Percentiles rank a stretch among this genome's conserved stretches.
Evolutionary conservation across 2,329 filamentous ascomycete species (phyloP).

Genomic region (Tolypocladium cylindrosporum): DNA sequence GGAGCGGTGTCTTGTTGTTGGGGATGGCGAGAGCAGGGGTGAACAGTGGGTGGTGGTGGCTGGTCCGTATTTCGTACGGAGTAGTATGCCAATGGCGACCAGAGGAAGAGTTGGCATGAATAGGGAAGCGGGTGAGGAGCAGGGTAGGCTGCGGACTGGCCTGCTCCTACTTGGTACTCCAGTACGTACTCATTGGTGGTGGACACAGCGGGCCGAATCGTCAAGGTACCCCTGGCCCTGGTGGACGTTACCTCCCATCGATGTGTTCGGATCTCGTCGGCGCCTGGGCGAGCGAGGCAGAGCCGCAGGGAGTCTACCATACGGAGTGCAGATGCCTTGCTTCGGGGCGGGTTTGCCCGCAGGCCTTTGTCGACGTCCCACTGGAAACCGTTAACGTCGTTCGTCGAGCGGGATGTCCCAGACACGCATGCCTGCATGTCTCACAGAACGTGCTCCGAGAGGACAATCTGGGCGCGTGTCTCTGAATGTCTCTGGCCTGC

Average conservation of each 20-base stretch:
- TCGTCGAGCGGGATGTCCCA: constrained; percentile 19
- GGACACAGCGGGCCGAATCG: background rate
- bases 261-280: background rate
- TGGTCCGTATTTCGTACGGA: no score
- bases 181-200: background rate
- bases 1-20: background rate
- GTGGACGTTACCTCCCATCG: background rate
- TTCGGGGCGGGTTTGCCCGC: background rate
- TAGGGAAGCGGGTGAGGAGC: background rate
- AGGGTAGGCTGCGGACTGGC: background rate
- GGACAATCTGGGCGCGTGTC: constrained; percentile 19
- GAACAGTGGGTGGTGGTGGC: background rate
- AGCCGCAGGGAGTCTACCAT: background rate
- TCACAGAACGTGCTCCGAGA: constrained; percentile 23
- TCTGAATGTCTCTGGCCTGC: constrained; percentile 13
- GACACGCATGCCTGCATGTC: constrained; percentile 26
- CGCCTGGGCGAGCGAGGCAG: background rate
- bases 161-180: background rate
- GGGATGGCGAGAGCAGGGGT: background rate
- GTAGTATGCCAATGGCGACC: background rate
- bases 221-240: background rate
- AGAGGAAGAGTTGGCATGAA: background rate
- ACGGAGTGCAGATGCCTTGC: background rate
- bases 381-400: constrained; percentile 7
- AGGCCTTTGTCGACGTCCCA: background rate